A percentile compares a stretch with the other conserved stretches of the same genome.
These are phyloP conservation scores for Fragaria iinumae DNA, from an alignment of 306 rosid species.

Conservation along the genomic window DNA sequence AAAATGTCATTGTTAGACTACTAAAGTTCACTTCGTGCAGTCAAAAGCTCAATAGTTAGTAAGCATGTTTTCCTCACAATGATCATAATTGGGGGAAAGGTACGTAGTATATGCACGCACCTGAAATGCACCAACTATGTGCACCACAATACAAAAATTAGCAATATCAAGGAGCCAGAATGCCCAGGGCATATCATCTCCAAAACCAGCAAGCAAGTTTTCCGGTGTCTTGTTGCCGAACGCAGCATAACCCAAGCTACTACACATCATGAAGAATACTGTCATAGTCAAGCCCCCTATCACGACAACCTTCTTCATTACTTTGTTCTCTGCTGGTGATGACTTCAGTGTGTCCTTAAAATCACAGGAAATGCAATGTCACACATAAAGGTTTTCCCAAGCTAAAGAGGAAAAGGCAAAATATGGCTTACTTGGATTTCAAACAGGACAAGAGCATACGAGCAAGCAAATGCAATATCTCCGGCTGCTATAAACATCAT, in stretches of 20 bases:
- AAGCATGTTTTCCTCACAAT: no score
- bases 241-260: conserved; percentile 67
- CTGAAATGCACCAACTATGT: conserved; percentile 76
- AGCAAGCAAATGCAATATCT: conserved; percentile 53
- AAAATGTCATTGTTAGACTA: not conserved
- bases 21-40: not conserved
- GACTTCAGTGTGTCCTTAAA: conserved; percentile 69
- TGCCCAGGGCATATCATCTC: conserved; percentile 40
- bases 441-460: conserved; percentile 32
- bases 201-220: conserved; percentile 63
- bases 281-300: conserved; percentile 52
- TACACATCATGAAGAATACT: conserved; percentile 41
- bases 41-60: no score
- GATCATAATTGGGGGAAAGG: not conserved
- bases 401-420: not conserved
- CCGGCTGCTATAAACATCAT: conserved; percentile 55
- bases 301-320: conserved; percentile 50
- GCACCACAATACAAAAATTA: conserved; percentile 50
- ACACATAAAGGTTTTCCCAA: not conserved
- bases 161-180: conserved; percentile 61
- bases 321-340: conserved; percentile 61
- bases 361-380: not conserved
- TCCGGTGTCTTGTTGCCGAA: conserved; percentile 62
- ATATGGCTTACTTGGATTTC: conserved; percentile 48
- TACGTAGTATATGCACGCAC: conserved; percentile 19